Evolutionary conservation across 805 yeast genomes (phyloP).

Genomic region (Starmerella geochares): DNA sequence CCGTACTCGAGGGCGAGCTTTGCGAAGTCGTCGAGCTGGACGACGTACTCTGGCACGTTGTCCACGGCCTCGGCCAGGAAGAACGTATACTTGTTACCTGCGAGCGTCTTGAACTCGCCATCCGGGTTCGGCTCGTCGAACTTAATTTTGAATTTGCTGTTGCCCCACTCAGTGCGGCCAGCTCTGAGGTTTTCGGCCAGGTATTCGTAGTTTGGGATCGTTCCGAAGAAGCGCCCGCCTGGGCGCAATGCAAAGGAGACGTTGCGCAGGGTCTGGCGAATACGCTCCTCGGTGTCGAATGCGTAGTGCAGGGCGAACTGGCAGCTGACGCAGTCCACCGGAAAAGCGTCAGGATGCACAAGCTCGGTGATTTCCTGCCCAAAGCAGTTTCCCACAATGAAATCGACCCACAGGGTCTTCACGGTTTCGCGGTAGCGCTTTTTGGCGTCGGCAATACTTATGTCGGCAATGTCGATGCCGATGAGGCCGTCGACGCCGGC

Average conservation of each 20-base stretch:
- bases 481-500: constrained; percentile 65
- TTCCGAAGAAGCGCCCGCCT: constrained; percentile 87
- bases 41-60: constrained; percentile 92
- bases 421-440: constrained; percentile 52
- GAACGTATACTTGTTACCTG: constrained; percentile 75
- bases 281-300: constrained; percentile 73
- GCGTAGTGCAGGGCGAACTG: constrained; percentile 96
- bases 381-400: constrained; percentile 90
- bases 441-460: constrained; percentile 74
- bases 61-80: constrained; percentile 87
- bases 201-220: constrained; percentile 76
- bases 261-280: constrained; percentile 60
- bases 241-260: constrained; percentile 62
- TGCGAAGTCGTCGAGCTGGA: constrained; percentile 82
- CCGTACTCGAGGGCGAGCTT: constrained; percentile 77
- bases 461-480: constrained; percentile 87
- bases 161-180: constrained; percentile 68
- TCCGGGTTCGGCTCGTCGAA: constrained; percentile 51
- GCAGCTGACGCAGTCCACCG: constrained; percentile 78
- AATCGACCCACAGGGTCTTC: constrained; percentile 59
- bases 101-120: constrained; percentile 35
- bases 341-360: constrained; percentile 63
- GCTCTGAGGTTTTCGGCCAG: constrained; percentile 46
- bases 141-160: constrained; percentile 66
- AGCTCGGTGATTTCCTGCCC: constrained; percentile 57